Conservation (phyloP, 306 rosid genomes). For the Malus domestica region DNA sequence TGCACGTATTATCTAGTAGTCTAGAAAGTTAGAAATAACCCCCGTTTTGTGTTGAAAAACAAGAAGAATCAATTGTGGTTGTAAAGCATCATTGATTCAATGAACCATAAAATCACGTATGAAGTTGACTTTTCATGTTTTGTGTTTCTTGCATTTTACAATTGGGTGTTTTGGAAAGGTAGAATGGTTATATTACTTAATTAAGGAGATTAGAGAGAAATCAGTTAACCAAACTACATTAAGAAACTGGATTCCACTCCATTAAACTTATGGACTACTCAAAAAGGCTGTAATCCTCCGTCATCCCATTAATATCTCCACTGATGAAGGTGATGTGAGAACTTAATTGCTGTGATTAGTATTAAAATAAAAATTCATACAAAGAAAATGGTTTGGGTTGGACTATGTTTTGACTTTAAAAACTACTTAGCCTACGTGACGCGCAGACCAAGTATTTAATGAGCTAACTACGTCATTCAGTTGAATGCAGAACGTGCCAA, state of each 20-base stretch:
- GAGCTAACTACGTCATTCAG: too few species aligned
- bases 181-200: neutral
- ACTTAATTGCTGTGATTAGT: neutral
- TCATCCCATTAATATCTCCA: constrained; percentile 4
- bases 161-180: neutral
- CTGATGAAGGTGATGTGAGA: neutral
- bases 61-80: neutral
- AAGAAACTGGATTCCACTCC: neutral
- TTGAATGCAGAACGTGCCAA: too few species aligned
- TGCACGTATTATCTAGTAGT: too few species aligned
- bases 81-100: neutral
- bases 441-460: too few species aligned
- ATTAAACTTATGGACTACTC: neutral
- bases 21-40: too few species aligned
- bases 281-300: neutral
- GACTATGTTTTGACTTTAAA: too few species aligned
- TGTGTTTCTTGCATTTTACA: neutral
- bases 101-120: neutral
- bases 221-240: neutral
- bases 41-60: neutral
- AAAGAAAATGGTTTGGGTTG: neutral
- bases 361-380: neutral
- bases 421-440: too few species aligned
- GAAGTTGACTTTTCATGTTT: neutral
- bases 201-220: neutral